Evolutionary conservation across 768 basidiomycete genomes (phyloP).

Genomic region (Clavaria fumosa): DNA sequence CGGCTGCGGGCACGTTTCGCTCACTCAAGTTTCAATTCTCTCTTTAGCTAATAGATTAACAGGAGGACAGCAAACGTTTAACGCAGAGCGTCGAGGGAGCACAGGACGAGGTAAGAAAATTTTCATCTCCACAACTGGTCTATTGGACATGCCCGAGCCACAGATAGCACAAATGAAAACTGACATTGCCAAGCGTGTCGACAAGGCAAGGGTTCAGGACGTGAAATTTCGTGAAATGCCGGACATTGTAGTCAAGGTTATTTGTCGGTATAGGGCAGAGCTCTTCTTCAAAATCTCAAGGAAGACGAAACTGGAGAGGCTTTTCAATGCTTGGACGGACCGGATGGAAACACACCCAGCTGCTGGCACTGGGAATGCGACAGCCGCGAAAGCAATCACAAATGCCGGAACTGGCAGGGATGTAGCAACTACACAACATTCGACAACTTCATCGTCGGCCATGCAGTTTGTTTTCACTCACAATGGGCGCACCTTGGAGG

Average conservation of each 20-base stretch:
- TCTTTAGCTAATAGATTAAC: slow-evolving; percentile 12
- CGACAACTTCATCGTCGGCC: slow-evolving; percentile 25
- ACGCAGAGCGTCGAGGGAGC: slow-evolving; percentile 73
- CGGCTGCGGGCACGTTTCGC: slow-evolving; percentile 52
- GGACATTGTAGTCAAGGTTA: slow-evolving; percentile 82
- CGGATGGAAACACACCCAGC: slow-evolving; percentile 53
- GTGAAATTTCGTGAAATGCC: slow-evolving; percentile 73
- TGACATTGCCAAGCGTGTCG: slow-evolving; percentile 66
- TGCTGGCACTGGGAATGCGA: slow-evolving; percentile 18
- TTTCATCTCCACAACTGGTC: background rate
- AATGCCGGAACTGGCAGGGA: slow-evolving; percentile 40
- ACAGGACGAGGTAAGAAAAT: slow-evolving; percentile 55
- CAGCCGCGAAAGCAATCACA: slow-evolving; percentile 20
- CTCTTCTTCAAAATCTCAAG: slow-evolving; percentile 88
- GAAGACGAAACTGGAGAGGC: slow-evolving; percentile 69
- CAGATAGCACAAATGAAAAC: slow-evolving; percentile 71
- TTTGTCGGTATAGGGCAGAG: slow-evolving; percentile 80
- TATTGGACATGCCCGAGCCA: background rate
- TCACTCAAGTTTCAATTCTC: background rate
- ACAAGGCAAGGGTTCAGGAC: slow-evolving; percentile 66
- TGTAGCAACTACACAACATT: slow-evolving; percentile 29
- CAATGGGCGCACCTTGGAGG: slow-evolving; percentile 62
- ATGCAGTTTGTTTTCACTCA: slow-evolving; percentile 82
- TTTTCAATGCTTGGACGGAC: slow-evolving; percentile 81
- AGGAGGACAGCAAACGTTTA: slow-evolving; percentile 80